Base-by-base conservation (phyloP, 129 eudicot genomes). In the Smallanthus sonchifolius region DNA sequence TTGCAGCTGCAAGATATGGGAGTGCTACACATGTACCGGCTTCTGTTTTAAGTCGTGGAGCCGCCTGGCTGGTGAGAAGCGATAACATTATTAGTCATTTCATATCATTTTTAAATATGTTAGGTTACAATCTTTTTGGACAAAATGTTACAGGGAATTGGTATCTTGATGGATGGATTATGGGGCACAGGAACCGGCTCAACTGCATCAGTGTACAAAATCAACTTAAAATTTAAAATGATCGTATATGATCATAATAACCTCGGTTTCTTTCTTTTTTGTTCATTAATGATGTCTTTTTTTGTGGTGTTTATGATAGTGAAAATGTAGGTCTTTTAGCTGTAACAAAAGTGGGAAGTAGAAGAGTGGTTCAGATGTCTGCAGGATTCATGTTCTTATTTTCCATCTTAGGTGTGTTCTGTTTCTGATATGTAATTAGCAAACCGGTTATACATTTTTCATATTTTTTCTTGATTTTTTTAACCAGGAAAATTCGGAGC, bases 21-120 rank as follows among this genome's bases (percentile, higher is more conserved):
- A 86, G 97, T 87, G 99, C 97, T n/a, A 95, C 99, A 6, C 96
- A 85, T 72, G 30, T 75, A 39, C 99, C 99, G 7, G 79, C 96
- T 80, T 95, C 99, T 56, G 91, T 88, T 66, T 19, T 91, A 57
- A 80, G 99, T 60, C 99, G 99, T 4, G 99, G 99, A 20, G 86
- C 84, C 37, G 99, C 88, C 62, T 95, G 99, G 97, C 92, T 89
- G 94, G 99, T 95, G 81, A 34, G 84, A 49, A 77, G 51, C 52
- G 44, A 83, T 65, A 32, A 24, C 62, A 16, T 73, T 28, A 28
- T 10, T 59, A 39, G 62, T 47, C 42, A 69, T 17, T 69, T 30
- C 30, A 69, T 16, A 72, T 49, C 16, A 37, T 47, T 48, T 40
- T 64, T 65, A 34, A 16, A 76, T 17, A 14, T 62, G 52, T 40